These are phyloP conservation scores for Cucurbita maxima DNA, from an alignment of 306 rosid species.

Conservation along the genomic window DNA sequence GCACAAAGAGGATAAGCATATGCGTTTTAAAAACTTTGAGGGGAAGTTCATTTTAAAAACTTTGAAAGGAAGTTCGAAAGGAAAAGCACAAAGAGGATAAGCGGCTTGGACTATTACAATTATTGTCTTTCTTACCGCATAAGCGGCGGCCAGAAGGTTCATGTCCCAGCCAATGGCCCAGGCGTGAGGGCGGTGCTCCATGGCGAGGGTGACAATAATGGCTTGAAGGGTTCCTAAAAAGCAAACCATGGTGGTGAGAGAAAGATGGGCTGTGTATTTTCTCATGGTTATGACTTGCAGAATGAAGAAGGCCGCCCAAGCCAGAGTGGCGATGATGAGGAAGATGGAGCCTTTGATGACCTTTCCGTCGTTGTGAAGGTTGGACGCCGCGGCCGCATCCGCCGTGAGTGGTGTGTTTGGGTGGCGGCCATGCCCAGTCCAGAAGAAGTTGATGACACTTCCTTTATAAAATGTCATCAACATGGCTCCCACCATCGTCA, in stretches of 20 bases:
- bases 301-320: constrained; percentile 93
- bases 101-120: too few species aligned
- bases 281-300: constrained; percentile 63
- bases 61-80: too few species aligned
- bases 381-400: neutral
- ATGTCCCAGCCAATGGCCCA: constrained; percentile 90
- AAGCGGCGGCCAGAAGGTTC: constrained; percentile 85
- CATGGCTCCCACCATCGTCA: constrained; percentile 83
- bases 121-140: constrained; percentile 34
- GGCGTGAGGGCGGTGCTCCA: constrained; percentile 51
- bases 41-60: too few species aligned
- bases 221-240: constrained; percentile 68
- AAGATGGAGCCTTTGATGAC: constrained; percentile 78
- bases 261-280: constrained; percentile 67
- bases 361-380: constrained; percentile 22
- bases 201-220: constrained; percentile 46
- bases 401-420: constrained; percentile 16
- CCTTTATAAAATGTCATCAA: constrained; percentile 89
- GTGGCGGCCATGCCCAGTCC: constrained; percentile 30
- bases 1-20: fast-evolving
- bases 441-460: constrained; percentile 37
- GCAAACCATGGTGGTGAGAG: constrained; percentile 78
- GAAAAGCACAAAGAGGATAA: fast-evolving
- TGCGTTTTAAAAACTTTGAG: too few species aligned
- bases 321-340: constrained; percentile 59